Evolutionary conservation across 305 asterid species (phyloP).

Genomic region (Fraxinus angustifolia): DNA sequence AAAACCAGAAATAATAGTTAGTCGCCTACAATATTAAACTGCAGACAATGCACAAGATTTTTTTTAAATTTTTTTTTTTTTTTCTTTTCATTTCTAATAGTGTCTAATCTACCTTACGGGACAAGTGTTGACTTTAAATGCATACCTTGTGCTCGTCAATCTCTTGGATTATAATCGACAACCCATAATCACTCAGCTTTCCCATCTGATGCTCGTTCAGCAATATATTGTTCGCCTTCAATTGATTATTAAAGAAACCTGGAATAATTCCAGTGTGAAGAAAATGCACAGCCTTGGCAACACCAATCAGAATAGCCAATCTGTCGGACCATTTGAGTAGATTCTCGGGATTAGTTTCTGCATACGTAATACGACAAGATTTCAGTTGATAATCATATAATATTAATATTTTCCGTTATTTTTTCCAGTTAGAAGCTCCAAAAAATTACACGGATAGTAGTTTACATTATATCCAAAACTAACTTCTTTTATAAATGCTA

Average conservation of each 20-base stretch:
- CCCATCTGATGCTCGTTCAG: slow-evolving; percentile 53
- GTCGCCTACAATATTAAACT: background rate
- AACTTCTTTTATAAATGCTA: background rate
- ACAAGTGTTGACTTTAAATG: background rate
- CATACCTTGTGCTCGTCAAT: slow-evolving; percentile 41
- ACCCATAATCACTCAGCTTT: slow-evolving; percentile 64
- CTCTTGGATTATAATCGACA: slow-evolving; percentile 57
- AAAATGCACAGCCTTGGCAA: slow-evolving; percentile 75
- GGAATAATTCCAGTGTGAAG: slow-evolving; percentile 73
- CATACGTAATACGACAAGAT: slow-evolving; percentile 1
- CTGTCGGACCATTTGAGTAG: slow-evolving; percentile 63
- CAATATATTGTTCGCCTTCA: slow-evolving; percentile 58
- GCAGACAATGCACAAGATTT: background rate
- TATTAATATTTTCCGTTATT: background rate
- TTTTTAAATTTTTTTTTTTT: background rate
- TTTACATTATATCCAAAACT: background rate
- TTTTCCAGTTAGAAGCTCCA: background rate
- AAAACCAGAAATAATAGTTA: slow-evolving; percentile 10
- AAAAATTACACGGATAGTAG: background rate
- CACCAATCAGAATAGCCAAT: slow-evolving; percentile 48
- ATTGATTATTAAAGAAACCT: slow-evolving; percentile 52
- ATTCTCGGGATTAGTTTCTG: slow-evolving; percentile 50
- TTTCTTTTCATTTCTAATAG: background rate
- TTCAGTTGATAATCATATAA: background rate
- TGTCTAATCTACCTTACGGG: background rate